Evolutionary conservation across 495 filamentous ascomycete genomes (phyloP), one percentile per base, ranked within the genome.

Genomic region (Emericellopsis terricola): DNA sequence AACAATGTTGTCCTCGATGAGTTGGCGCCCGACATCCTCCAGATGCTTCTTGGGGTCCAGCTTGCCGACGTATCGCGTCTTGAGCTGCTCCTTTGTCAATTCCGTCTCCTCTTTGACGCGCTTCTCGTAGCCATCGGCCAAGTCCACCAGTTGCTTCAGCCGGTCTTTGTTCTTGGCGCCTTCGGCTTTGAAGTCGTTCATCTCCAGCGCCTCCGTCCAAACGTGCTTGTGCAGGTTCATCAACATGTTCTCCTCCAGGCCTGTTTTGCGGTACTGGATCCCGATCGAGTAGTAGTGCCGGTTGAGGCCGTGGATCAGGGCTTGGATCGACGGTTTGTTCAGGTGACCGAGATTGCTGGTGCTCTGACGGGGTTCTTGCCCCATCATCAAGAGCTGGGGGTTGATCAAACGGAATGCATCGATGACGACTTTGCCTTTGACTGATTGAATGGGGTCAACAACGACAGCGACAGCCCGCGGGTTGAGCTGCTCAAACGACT

Each of bases 151-250:
- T 47, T 77, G 73, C 64, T 85, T 69, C 59, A 97, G 71, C 33
- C 76, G 68, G 18, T 89, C 84, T 43, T 78, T 76, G 44, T 94
- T 97, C 47, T 78, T 65, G 39, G 69, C 59, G 16, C 75, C 82
- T 52, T 94, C 87, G 38, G 74, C 63, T 31, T 74, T 68, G 70
- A 96, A 97, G 53, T 96, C 85, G 33, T 86, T 81, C 91, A 97
- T 96, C 52, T 91, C 73, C 45, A 97, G 57, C 8, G 84, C 89
- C 53, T 97, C 89, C 3, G 89, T 97, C 89, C 89, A 97, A 29
- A 94, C 86, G 38, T 93, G 86, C 67, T 97, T 97, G 64, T 97
- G 89, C 39, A 97, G 60, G 48, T 96, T 97, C 89, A 97, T 97
- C 47, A 97, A 55, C 89, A 97, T 96, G 55, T 92, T 94, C 64